Percentiles rank a stretch among this genome's conserved stretches.
phyloP scores from a whole-genome alignment of 495 filamentous ascomycete species.

The Hyaloscypha hepaticicola region DNA sequence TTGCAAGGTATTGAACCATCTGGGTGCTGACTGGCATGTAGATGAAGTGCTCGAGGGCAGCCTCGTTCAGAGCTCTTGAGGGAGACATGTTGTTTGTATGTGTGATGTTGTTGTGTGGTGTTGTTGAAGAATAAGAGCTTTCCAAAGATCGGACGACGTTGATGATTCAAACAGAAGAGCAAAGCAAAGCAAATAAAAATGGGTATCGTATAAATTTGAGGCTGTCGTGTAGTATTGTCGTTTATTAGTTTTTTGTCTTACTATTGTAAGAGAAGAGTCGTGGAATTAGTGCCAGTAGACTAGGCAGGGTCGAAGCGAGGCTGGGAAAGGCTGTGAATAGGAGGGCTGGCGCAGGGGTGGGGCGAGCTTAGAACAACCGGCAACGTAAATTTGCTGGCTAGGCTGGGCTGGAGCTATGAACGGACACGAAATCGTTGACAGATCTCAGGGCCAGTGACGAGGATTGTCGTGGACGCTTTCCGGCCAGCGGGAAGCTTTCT shows the following conservation, averaged over 20 bases:
- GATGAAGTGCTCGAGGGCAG: conserved; percentile 87
- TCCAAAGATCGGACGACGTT: background rate
- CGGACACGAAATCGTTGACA: background rate
- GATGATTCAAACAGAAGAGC: conserved; percentile 1
- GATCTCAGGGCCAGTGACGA: background rate
- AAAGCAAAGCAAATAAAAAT: conserved; percentile 11
- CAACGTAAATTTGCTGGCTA: background rate
- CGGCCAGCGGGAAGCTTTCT: conserved; percentile 26
- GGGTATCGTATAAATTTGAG: background rate
- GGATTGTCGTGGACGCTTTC: conserved; percentile 8
- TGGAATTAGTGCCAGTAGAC: background rate
- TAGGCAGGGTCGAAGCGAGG: conserved; percentile 16
- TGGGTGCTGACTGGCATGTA: conserved; percentile 73
- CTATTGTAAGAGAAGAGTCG: conserved; percentile 8
- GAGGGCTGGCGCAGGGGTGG: background rate
- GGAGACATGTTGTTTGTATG: conserved; percentile 21
- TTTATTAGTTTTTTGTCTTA: background rate
- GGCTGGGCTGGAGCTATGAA: background rate
- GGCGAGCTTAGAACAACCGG: background rate
- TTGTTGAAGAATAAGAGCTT: background rate
- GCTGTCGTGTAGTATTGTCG: conserved; percentile 10
- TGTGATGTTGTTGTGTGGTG: conserved; percentile 10
- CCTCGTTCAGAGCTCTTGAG: conserved; percentile 53
- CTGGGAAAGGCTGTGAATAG: conserved; percentile 11
- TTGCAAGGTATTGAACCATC: conserved; percentile 85